Conservation (phyloP, 352 stramenopile genomes). For the Globisporangium megalacanthum region DNA sequence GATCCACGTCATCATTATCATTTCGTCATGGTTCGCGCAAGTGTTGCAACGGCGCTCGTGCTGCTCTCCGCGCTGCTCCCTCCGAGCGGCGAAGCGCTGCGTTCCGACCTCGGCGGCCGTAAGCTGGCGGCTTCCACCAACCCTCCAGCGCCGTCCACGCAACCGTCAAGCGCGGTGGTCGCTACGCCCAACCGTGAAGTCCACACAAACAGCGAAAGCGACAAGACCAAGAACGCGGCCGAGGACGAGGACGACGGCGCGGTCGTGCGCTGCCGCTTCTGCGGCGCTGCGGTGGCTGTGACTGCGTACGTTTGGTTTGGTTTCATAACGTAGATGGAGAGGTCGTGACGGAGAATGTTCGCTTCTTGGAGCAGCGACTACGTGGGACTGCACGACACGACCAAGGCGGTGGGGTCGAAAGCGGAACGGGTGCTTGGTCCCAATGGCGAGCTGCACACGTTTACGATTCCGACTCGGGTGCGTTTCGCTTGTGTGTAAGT, state of each 20-base stretch:
- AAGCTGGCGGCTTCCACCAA: not conserved
- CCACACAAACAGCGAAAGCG: not conserved
- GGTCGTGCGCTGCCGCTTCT: constrained; percentile 71
- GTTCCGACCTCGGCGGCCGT: not conserved
- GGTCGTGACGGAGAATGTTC: too few relatives aligned
- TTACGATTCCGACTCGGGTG: constrained; percentile 70
- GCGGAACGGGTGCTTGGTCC: constrained; percentile 44
- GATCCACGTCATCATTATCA: too few relatives aligned
- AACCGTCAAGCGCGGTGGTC: not conserved
- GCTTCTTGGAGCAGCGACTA: constrained; percentile 38
- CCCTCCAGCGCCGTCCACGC: not conserved
- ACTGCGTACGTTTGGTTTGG: constrained; percentile 36
- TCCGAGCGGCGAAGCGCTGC: not conserved
- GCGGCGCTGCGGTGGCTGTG: constrained; percentile 54
- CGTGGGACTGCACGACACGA: constrained; percentile 64
- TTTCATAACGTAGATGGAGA: not conserved
- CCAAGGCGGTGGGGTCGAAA: constrained; percentile 57
- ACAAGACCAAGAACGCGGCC: constrained; percentile 14
- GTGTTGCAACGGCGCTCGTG: not conserved
- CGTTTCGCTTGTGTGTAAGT: constrained; percentile 1
- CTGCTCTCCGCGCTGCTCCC: not conserved
- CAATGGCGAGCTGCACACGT: constrained; percentile 60
- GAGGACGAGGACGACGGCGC: constrained; percentile 17
- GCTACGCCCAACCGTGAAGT: not conserved
- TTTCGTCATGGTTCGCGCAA: too few relatives aligned